Conservation (phyloP, 1,139 yeast species). For the Nakaseomyces bracarensis region DNA sequence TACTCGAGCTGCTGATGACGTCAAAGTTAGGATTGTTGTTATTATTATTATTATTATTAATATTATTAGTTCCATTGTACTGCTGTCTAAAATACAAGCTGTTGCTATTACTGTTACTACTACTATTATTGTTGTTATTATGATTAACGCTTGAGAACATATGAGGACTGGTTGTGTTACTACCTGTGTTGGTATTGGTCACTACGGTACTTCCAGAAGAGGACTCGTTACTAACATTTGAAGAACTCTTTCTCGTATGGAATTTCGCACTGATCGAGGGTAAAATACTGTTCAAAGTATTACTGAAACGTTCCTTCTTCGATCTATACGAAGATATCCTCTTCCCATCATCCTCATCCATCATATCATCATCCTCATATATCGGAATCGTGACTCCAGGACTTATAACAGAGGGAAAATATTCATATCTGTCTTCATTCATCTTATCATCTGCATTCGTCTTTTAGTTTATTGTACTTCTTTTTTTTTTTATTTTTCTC, state of each 20-base stretch:
- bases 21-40: conserved; percentile 1
- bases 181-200: not conserved
- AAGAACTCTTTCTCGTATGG: conserved; percentile 14
- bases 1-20: conserved; percentile 3
- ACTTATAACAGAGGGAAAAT: conserved; percentile 23
- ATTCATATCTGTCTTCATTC: conserved; percentile 9
- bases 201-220: conserved; percentile 4
- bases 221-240: conserved; percentile 4
- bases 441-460: not conserved
- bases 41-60: not conserved
- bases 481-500: too few species aligned
- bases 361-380: conserved; percentile 15
- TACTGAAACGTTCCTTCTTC: conserved; percentile 15
- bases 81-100: too few species aligned
- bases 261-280: conserved; percentile 18
- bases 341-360: conserved; percentile 4
- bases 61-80: not conserved
- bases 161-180: not conserved
- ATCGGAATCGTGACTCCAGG: conserved; percentile 24
- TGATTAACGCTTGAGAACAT: not conserved
- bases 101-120: not conserved
- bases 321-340: conserved; percentile 11
- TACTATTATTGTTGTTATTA: not conserved
- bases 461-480: too few species aligned
- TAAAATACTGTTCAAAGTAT: conserved; percentile 14